Conservation (phyloP, 371 early-diverging fungal species). For the Umbelopsis sp. region DNA sequence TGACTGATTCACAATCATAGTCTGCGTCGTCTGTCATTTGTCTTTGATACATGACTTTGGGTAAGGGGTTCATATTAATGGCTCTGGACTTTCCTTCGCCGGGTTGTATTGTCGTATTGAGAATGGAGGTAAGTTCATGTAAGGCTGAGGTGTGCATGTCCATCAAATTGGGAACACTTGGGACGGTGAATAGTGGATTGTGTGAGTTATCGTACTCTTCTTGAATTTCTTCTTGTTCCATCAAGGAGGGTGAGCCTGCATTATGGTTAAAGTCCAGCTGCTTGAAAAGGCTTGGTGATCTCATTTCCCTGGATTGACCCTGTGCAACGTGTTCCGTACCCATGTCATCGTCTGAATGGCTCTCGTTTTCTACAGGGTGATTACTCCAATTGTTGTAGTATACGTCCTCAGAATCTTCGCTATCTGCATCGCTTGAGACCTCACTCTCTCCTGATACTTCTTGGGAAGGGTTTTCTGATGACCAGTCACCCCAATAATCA, state of each 20-base stretch:
- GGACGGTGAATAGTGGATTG: conserved; percentile 55
- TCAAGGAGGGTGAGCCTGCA: background rate
- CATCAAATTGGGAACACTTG: conserved; percentile 55
- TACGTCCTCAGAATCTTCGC: conserved; percentile 22
- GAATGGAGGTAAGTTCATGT: conserved; percentile 44
- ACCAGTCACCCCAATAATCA: conserved; percentile 57
- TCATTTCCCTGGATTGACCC: background rate
- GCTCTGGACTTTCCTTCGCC: conserved; percentile 12
- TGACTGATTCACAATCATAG: conserved; percentile 17
- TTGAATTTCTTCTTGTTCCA: conserved; percentile 41
- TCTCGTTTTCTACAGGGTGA: conserved; percentile 13
- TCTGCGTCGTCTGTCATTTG: conserved; percentile 24
- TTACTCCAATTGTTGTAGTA: conserved; percentile 48
- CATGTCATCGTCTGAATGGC: conserved; percentile 22
- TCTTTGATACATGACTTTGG: conserved; percentile 31
- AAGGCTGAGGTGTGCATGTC: conserved; percentile 46
- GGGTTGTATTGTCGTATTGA: conserved; percentile 21
- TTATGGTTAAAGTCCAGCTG: background rate
- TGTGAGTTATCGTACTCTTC: conserved; percentile 56
- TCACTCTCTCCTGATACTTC: conserved; percentile 15
- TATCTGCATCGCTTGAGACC: background rate
- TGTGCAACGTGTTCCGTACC: conserved; percentile 34
- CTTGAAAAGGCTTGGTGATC: conserved; percentile 9
- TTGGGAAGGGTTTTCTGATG: conserved; percentile 35
- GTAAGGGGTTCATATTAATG: conserved; percentile 24